Evolutionary conservation across 371 early-diverging fungal species (phyloP), one percentile per base, ranked within the genome.

Genomic region (Batkoa obscura): DNA sequence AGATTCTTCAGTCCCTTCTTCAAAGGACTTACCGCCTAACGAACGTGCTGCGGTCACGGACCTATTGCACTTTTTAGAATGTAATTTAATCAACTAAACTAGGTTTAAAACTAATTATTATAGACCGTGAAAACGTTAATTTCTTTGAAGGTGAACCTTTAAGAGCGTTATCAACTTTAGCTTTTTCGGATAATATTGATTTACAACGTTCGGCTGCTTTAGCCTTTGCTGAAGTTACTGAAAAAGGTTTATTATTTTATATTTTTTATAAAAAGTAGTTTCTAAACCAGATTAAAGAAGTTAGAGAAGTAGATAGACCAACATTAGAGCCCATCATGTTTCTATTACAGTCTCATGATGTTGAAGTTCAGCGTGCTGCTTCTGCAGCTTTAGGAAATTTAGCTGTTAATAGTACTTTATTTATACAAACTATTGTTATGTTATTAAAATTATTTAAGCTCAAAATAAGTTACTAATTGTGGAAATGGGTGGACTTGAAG

Each of bases 161-260:
- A 31, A 72, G 78, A 38, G 85, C 90, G 2, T 73, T 91, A 32
- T 81, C 87, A 12, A 85, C 84, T 2, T 67, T 91, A 31, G 84
- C 87, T 5, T 86, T 79, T 69, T 87, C 88, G n/a, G 83, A 84
- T 56, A 84, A 86, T 63, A 76, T 89, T 17, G 89, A 86, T 59
- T 64, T 89, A 47, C 88, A 88, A 65, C 71, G 89, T 45, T 88
- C 88, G 13, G 91, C 90, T 0, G 90, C 93, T 23, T 69, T 89
- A 50, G 88, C 89, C 0, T 92, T 90, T 72, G 90, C 88, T 42
- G 91, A 92, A 69, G 81, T 90, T 42, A 87, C 90, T 5, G 93
- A 90, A 64, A 81, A 80, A 69, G 80, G 80, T 78, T 61, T 37
- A 38, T 54, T 38, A 50, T 37, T 4, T 54, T 42, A 57, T 3